phyloP scores from a whole-genome alignment of 164 flowering plant species.

The Chloranthus sessilifolius region DNA sequence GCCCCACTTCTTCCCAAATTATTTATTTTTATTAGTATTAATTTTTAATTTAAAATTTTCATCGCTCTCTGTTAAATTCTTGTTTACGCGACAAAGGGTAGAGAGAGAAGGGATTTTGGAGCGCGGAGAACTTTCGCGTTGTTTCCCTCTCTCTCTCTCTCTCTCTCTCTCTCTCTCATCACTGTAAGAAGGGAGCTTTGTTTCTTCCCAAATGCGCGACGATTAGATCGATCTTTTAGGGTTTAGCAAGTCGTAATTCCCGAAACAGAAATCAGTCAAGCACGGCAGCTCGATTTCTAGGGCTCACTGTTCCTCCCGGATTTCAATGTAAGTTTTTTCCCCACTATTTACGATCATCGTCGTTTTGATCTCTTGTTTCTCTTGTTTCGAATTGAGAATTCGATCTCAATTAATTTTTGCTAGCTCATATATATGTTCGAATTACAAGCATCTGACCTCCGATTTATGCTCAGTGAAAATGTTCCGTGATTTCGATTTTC shows the following conservation, averaged over 20 bases:
- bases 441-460: conserved; percentile 2
- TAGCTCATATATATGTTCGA: not conserved
- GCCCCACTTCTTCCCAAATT: no score
- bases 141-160: no score
- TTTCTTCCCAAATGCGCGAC: not conserved
- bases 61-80: conserved; percentile 7
- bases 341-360: not conserved
- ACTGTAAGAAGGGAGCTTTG: conserved; percentile 1
- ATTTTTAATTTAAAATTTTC: not conserved
- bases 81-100: not conserved
- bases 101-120: conserved; percentile 8
- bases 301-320: conserved; percentile 6
- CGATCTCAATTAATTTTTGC: not conserved
- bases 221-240: conserved; percentile 7
- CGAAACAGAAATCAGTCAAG: not conserved
- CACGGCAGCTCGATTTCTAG: conserved; percentile 9
- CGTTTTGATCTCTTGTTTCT: not conserved
- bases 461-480: conserved; percentile 1
- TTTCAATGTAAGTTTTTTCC: conserved; percentile 12
- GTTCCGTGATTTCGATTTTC: not conserved
- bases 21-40: not conserved
- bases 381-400: not conserved
- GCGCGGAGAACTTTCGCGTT: no score
- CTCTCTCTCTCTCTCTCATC: no score
- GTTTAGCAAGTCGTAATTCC: no score